A percentile compares a stretch with the other conserved stretches of the same genome.
Conservation (phyloP, 2,329 filamentous ascomycete species). For the Fusarium oxysporum region DNA sequence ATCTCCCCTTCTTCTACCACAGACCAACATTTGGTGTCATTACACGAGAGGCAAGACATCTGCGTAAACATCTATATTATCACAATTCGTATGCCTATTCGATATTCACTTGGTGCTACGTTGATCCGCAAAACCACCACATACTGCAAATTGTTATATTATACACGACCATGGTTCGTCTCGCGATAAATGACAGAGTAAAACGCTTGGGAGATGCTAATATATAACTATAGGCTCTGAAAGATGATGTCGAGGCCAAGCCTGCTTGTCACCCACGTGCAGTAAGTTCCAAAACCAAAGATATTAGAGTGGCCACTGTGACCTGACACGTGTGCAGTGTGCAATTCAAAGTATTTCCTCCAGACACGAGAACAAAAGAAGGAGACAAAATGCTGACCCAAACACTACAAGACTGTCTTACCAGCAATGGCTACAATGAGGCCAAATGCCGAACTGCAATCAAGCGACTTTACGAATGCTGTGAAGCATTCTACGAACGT, state of each 20-base stretch:
- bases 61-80: not conserved
- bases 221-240: constrained; percentile 52
- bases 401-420: constrained; percentile 76
- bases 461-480: constrained; percentile 92
- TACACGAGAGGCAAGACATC: not conserved
- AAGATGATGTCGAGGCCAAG: constrained; percentile 77
- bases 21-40: not conserved
- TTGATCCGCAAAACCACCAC: not conserved
- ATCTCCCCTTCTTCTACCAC: not conserved
- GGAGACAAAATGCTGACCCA: constrained; percentile 3
- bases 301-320: not conserved
- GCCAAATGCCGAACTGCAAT: constrained; percentile 82
- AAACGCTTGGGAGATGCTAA: constrained; percentile 7
- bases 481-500: constrained; percentile 85
- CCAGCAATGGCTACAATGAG: constrained; percentile 87
- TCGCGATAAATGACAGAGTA: too few relatives aligned
- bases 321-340: constrained; percentile 67
- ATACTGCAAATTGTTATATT: not conserved
- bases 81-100: not conserved
- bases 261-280: constrained; percentile 89
- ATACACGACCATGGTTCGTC: constrained; percentile 20
- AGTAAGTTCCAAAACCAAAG: constrained; percentile 61
- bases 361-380: not conserved
- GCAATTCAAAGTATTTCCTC: constrained; percentile 80
- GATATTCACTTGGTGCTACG: not conserved